Base-by-base conservation (phyloP, 805 yeast genomes). In the Wickerhamiella azymoides region DNA sequence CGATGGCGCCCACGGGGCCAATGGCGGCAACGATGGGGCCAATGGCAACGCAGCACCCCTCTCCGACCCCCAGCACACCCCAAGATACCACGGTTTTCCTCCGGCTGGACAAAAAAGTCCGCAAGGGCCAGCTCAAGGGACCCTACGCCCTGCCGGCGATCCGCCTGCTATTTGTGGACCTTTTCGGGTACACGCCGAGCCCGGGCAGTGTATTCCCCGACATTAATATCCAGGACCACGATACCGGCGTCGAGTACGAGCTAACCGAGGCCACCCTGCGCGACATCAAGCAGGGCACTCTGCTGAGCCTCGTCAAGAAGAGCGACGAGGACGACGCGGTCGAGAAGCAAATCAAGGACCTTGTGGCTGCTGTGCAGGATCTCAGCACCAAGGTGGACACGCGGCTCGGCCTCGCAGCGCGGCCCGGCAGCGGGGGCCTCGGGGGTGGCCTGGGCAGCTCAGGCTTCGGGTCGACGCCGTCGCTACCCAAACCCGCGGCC, bases 111-210 rank as follows among this genome's bases (percentile, higher is more conserved):
- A 32, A 27, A 11, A 36, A 36, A 8, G 46, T 56, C 1, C 53
- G 57, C 32, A 56, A 56, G 38, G 55, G 51, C 19, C 10, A 10
- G 25, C 38, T 56, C 39, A 44, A 32, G 13, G 17, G 39, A 30
- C 58, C 54, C 24, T 52, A 50, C 9, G 46, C 55, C 10, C 51
- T 50, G 21, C 57, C 57, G 1, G 58, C 57, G 1, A 40, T 56
- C 13, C 70, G 92, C 39, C 68, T 85, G 1, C 64, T 83, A 19
- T 89, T 89, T 57, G 83, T 88, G 5, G 95, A 89, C 56, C 83
- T 77, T 54, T 88, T 86, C 64, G 84, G 89, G 2, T 85, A 80
- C 59, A 73, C 89, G 0, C 92, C 94, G 0, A 80, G 81, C 0
- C 61, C 74, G 0, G 56, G 50, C 17, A 72, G 76, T 10, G 62